A percentile compares a stretch with the other conserved stretches of the same genome.
Conservation (phyloP, 345 rosid species). For the Erucastrum elatum region DNA sequence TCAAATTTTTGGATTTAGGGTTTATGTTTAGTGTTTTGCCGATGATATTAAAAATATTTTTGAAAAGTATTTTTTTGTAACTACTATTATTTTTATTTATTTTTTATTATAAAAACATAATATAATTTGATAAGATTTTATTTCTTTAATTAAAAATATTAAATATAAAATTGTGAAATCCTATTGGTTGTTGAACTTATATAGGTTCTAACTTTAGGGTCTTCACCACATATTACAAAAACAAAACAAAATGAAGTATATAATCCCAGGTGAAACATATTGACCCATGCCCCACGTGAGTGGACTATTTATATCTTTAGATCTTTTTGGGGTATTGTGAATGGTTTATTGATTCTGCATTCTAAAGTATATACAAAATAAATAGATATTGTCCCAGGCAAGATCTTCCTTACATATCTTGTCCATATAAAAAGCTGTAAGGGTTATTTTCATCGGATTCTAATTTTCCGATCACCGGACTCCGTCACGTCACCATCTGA, state of each 20-base stretch:
- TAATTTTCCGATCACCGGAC: constrained; percentile 12
- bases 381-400: constrained; percentile 29
- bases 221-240: neutral
- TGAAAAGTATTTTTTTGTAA: no score
- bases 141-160: no score
- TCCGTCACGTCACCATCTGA: constrained; percentile 15
- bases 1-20: no score
- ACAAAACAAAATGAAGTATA: neutral
- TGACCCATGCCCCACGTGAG: constrained; percentile 35
- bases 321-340: constrained; percentile 4
- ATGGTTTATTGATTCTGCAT: constrained; percentile 19
- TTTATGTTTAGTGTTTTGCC: no score
- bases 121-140: no score
- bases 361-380: constrained; percentile 8
- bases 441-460: constrained; percentile 18
- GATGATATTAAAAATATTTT: no score
- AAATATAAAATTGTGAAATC: no score
- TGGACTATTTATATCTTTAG: constrained; percentile 3
- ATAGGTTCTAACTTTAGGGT: no score
- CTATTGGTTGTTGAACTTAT: no score
- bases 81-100: no score
- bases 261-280: constrained; percentile 34
- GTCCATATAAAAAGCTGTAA: neutral
- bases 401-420: constrained; percentile 28
- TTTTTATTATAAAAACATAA: no score